These are phyloP conservation scores for Aspergillus campestris DNA, from an alignment of 495 filamentous ascomycete genomes.

Conservation along the genomic window DNA sequence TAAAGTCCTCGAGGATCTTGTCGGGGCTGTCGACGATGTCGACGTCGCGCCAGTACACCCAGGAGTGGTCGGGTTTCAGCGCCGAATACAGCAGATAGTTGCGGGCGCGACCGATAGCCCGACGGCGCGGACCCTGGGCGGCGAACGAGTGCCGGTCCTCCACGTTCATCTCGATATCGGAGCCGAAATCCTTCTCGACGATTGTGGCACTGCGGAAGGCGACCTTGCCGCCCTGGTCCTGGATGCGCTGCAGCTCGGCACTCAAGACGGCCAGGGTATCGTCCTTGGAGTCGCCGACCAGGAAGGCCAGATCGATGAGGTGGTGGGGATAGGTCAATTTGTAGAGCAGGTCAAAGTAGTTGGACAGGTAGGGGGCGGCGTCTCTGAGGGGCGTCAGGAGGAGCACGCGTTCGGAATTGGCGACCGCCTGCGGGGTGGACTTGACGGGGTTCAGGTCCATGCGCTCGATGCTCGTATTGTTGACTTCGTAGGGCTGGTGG, in stretches of 20 bases:
- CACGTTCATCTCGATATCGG: conserved; percentile 59
- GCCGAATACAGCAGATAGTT: conserved; percentile 86
- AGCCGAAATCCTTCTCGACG: conserved; percentile 83
- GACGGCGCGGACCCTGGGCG: conserved; percentile 84
- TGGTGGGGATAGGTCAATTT: conserved; percentile 91
- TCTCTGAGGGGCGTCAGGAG: conserved; percentile 92
- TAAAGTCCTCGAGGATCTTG: conserved; percentile 88
- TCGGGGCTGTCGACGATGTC: conserved; percentile 88
- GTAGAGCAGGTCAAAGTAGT: conserved; percentile 89
- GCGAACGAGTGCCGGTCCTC: conserved; percentile 76
- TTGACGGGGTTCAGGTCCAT: conserved; percentile 80
- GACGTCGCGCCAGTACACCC: conserved; percentile 98
- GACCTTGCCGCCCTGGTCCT: conserved; percentile 65
- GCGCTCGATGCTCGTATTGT: conserved; percentile 65
- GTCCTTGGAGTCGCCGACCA: conserved; percentile 84
- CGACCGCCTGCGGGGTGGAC: conserved; percentile 67
- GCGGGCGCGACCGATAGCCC: conserved; percentile 79
- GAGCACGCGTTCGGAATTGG: conserved; percentile 82
- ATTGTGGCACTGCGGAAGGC: conserved; percentile 79
- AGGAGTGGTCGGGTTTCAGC: conserved; percentile 86
- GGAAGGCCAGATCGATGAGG: conserved; percentile 89
- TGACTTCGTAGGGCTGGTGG: conserved; percentile 78
- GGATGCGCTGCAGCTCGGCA: conserved; percentile 78
- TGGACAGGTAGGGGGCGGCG: conserved; percentile 66
- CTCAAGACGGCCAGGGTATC: conserved; percentile 78